Base-by-base conservation (phyloP, 1,284 basidiomycete genomes). In the Cutaneotrichosporon cutaneum region DNA sequence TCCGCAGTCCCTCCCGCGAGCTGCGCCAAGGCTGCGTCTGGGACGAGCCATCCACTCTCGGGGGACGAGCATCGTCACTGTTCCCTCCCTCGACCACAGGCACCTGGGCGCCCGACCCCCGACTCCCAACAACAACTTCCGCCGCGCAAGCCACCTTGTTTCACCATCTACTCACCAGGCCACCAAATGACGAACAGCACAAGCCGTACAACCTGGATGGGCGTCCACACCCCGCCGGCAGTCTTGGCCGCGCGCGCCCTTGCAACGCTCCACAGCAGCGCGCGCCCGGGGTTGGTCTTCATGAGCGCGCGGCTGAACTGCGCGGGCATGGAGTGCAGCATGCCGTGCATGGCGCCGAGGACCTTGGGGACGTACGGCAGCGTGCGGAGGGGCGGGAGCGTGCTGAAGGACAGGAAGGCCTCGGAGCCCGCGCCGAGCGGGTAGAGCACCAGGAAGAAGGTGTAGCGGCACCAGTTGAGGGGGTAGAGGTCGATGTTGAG, bases 381-480 rank as follows among this genome's bases (percentile, higher is more conserved):
- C 71, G 65, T 83, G 60, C 57, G 79, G 77, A 70, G 79, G 69
- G 61, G 82, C 3, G 90, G 90, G 33, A 97, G 84, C 10, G 91
- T 90, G 1, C 87, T 84, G 73, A 87, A 88, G 72, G 88, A 90
- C 63, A 95, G 84, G 75, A 90, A 86, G 0, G 93, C 93, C 80
- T 99, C 95, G 47, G 90, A 93, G 8, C 85, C 85, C 1, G 95
- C 95, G 54, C 95, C 95, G 51, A 94, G 80, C 3, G 92, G 93
- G 81, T 99, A 99, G 30, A 98, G 86, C 53, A 94, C 70, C 78
- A 90, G 94, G 82, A 98, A 99, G 7, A 91, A 86, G 30, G 93
- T 91, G 84, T 98, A 99, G 58, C 82, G 72, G n/a, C 82, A 71
- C 77, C 77, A 83, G 61, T 81, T 77, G 48, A 83, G 72, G 14